A percentile compares a stretch with the other conserved stretches of the same genome.
These are phyloP conservation scores for Magnaporthiopsis poae DNA, from an alignment of 2,329 filamentous ascomycete genomes.

Conservation along the genomic window DNA sequence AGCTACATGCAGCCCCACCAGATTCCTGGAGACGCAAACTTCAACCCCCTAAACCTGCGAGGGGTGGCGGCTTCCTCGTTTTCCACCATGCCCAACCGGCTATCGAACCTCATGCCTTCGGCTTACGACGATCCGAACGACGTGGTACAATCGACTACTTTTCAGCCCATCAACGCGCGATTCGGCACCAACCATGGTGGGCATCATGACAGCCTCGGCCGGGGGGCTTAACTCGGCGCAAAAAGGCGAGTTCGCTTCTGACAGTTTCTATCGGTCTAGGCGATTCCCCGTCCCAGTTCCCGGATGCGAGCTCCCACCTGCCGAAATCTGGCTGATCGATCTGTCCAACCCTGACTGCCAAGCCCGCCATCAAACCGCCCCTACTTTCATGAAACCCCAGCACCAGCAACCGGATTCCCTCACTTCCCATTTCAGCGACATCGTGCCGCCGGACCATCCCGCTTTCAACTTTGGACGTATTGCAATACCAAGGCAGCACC, in stretches of 20 bases:
- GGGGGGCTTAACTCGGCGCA: neutral
- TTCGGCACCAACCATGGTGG: neutral
- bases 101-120: neutral
- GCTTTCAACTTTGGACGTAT: too few relatives aligned
- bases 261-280: too few relatives aligned
- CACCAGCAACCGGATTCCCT: too few relatives aligned
- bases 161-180: neutral
- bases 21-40: neutral
- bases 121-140: neutral
- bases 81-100: neutral
- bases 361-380: too few relatives aligned
- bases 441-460: too few relatives aligned
- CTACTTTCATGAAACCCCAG: too few relatives aligned
- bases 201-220: neutral
- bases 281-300: too few relatives aligned
- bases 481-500: too few relatives aligned
- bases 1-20: neutral
- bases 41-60: conserved; percentile 3
- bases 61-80: neutral
- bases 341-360: too few relatives aligned
- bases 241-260: neutral
- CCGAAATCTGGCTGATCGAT: too few relatives aligned
- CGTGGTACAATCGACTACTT: neutral
- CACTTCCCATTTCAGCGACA: too few relatives aligned
- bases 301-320: too few relatives aligned